Base-by-base conservation (phyloP, 495 filamentous ascomycete genomes). In the Penicillium pulvis region DNA sequence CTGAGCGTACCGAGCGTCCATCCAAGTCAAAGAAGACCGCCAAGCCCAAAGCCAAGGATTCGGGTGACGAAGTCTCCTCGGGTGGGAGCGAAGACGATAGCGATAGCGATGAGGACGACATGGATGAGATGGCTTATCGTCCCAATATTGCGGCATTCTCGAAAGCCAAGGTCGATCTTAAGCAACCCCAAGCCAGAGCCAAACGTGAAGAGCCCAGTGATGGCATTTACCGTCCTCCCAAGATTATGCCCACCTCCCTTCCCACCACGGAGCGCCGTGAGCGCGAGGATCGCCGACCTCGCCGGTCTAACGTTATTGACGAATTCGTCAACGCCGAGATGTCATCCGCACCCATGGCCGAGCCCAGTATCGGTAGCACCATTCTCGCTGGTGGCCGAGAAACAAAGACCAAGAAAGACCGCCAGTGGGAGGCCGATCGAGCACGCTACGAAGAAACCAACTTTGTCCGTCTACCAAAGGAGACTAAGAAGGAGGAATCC, bases 361-460 rank as follows among this genome's bases (percentile, higher is more conserved):
- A 91, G 69, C 90, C 92, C 28, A 90, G 85, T 61, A 92, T 96
- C 64, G 92, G 92, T 57, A 90, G 87, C 50, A 93, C 87, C 8
- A 93, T 96, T 56, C 74, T 87, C 31, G 71, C 79, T 11, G 83
- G 85, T 53, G 92, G 93, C 20, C 82, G 92, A 55, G 85, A 85
- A 56, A 81, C 81, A 56, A 91, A 92, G 79, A 87, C 87, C 2
- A 81, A 83, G 23, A 79, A 82, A 20, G 89, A 93, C 64, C 81
- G 85, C 26, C 79, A 81, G 46, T 83, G 81, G 33, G 93, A 96
- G 72, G 79, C 80, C 4, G 91, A 93, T 66, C 77, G 87, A 44
- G 80, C 77, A 42, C 81, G 85, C 26, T 97, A 94, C 71, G 92
- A 97, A 76, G 92, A 97, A 76, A 79, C 75, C 58, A 93, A 97